Base-by-base conservation (phyloP, 129 eudicot species). In the Centrapalus pauciflorus region DNA sequence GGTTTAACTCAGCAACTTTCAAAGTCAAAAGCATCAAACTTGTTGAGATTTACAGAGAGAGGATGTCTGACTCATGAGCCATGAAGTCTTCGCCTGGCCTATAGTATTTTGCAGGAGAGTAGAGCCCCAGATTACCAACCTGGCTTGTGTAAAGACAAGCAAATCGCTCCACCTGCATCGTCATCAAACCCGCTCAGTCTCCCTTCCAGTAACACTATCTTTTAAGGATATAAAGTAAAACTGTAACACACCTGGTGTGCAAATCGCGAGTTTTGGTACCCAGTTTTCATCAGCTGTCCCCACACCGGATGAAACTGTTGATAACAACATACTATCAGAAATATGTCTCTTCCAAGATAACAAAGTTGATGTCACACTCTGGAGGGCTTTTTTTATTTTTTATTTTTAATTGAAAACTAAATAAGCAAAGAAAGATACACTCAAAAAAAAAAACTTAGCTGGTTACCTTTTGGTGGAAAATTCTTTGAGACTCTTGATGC, bases 211-310 rank as follows among this genome's bases (percentile, higher is more conserved):
- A 43, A 64, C 27, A 3, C 56, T 64, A 24, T n/a, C 38, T 63
- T 24, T 38, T 45, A 25, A 25, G 16, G 17, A 26, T 17, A 48
- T 19, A 40, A 28, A 13, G 52, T 40, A 49, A 41, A 26, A 59
- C 3, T 19, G 67, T 70, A 43, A 13, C n/a, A 19, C n/a, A 90
- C 97, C 89, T 92, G 98, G 82, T 92, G 96, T 11, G 98, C 96
- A 45, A 88, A 92, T 41, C 98, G 96, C 20, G 98, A 92, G 76
- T 88, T 92, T 65, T 92, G 98, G 63, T 88, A 85, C 50, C 98
- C 98, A 3, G 98, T 88, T 80, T 88, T 92, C 98, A 92, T 88
- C n/a, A 92, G 86, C 72, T 85, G 98, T 23, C 98, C 98, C 98
- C 98, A 92, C 14, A 92, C 91, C 50, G 85, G 81, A 75, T 92